Evolutionary conservation across 345 rosid genomes (phyloP).

Genomic region (Murraya koenigii): DNA sequence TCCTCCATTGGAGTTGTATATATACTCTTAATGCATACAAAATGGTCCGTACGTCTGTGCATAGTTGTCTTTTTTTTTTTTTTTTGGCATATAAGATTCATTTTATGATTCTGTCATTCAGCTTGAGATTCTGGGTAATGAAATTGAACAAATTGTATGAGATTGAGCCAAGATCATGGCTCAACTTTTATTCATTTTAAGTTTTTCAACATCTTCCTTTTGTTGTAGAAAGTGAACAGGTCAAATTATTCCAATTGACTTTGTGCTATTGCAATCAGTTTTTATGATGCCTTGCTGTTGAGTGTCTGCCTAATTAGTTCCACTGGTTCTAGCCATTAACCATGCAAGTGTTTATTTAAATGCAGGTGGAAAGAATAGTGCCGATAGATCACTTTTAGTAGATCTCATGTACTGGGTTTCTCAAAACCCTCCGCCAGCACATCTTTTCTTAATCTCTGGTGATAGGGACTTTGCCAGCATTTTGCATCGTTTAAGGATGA

Average conservation of each 20-base stretch:
- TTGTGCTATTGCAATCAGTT: not conserved
- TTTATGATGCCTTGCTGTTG: not conserved
- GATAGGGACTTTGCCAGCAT: constrained; percentile 63
- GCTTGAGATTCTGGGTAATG: not conserved
- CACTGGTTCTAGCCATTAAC: not conserved
- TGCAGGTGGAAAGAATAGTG: constrained; percentile 83
- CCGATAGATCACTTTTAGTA: constrained; percentile 67
- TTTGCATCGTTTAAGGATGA: constrained; percentile 78
- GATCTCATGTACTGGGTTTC: constrained; percentile 81
- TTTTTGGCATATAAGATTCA: not conserved
- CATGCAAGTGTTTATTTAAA: constrained; percentile 1
- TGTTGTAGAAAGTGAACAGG: not conserved
- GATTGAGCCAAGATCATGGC: not conserved
- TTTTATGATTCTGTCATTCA: not conserved
- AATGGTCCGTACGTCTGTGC: not conserved
- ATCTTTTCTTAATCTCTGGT: constrained; percentile 77
- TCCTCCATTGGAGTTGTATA: not conserved
- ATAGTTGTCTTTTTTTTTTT: no score
- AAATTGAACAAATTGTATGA: not conserved
- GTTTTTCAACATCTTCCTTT: not conserved
- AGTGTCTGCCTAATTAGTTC: not conserved
- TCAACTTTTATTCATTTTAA: not conserved
- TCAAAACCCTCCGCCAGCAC: constrained; percentile 94
- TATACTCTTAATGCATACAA: not conserved
- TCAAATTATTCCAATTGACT: not conserved